phyloP scores from a whole-genome alignment of 148 eudicot species.

The Rheum nobile region DNA sequence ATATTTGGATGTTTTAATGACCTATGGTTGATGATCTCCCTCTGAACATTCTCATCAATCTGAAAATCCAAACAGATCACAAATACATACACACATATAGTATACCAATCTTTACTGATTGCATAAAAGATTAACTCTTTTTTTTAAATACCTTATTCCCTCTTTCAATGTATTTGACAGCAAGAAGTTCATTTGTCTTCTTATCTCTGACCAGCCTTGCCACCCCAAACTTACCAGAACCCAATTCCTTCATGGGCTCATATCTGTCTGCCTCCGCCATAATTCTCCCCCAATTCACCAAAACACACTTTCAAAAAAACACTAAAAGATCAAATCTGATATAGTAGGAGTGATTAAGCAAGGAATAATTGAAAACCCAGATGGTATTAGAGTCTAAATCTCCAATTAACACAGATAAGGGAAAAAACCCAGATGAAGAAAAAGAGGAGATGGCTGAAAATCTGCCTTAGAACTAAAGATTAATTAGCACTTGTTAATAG shows the following conservation, averaged over 20 bases:
- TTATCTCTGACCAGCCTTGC: slow-evolving; percentile 45
- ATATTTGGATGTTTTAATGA: slow-evolving; percentile 71
- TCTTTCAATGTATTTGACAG: slow-evolving; percentile 49
- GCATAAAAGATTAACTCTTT: too few species aligned
- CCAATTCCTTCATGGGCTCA: slow-evolving; percentile 35
- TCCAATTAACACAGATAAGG: neutral
- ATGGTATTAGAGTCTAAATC: neutral
- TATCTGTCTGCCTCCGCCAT: slow-evolving; percentile 29
- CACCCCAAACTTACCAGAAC: slow-evolving; percentile 46
- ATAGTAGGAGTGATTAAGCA: too few species aligned
- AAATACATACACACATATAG: too few species aligned
- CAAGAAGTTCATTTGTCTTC: slow-evolving; percentile 39
- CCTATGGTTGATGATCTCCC: slow-evolving; percentile 74
- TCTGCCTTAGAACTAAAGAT: neutral
- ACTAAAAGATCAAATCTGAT: neutral
- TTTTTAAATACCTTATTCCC: slow-evolving; percentile 24
- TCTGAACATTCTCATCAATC: slow-evolving; percentile 75
- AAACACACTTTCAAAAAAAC: neutral
- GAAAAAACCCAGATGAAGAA: neutral
- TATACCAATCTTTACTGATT: too few species aligned
- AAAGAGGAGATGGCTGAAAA: too few species aligned
- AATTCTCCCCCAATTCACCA: slow-evolving; percentile 1
- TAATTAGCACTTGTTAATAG: neutral
- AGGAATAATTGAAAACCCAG: neutral
- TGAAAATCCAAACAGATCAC: slow-evolving; percentile 12